Percentiles rank a stretch among this genome's conserved stretches.
Conservation (phyloP, 2,329 filamentous ascomycete genomes). For the Pyrenochaeta sp. region DNA sequence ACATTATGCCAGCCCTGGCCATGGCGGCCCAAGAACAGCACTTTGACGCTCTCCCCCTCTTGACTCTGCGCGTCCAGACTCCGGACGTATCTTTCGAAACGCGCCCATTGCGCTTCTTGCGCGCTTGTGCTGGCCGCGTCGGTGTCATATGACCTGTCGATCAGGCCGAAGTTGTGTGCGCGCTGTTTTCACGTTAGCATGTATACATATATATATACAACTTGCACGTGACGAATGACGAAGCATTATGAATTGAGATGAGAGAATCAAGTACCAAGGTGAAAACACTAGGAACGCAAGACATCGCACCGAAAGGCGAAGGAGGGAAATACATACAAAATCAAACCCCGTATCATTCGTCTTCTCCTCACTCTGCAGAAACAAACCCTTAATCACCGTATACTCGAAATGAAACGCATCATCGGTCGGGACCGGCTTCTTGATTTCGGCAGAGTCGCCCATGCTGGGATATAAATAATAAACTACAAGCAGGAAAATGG, state of each 20-base stretch:
- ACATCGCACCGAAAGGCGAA: background rate
- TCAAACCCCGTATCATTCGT: constrained; percentile 67
- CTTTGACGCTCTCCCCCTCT: constrained; percentile 65
- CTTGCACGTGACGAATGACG: no score
- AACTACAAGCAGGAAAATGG: constrained; percentile 7
- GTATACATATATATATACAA: background rate
- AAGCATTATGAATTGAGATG: no score
- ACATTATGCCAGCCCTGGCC: constrained; percentile 72
- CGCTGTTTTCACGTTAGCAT: background rate
- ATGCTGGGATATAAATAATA: constrained; percentile 19
- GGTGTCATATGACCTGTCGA: constrained; percentile 66
- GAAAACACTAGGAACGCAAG: background rate
- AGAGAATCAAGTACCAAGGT: background rate
- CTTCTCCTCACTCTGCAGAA: constrained; percentile 66
- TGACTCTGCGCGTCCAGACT: constrained; percentile 57
- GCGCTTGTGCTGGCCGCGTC: constrained; percentile 44
- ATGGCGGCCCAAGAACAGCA: constrained; percentile 73
- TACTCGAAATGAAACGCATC: constrained; percentile 65
- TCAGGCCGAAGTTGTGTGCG: constrained; percentile 67
- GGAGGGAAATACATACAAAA: constrained; percentile 58
- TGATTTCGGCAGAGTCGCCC: background rate
- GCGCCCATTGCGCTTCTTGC: constrained; percentile 61
- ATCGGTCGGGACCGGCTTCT: constrained; percentile 8
- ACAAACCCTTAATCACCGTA: constrained; percentile 66
- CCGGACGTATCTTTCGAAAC: constrained; percentile 65